A percentile compares a stretch with the other conserved stretches of the same genome.
Conservation (phyloP, 1,284 basidiomycete species). For the Cutaneotrichosporon daszewskae region DNA sequence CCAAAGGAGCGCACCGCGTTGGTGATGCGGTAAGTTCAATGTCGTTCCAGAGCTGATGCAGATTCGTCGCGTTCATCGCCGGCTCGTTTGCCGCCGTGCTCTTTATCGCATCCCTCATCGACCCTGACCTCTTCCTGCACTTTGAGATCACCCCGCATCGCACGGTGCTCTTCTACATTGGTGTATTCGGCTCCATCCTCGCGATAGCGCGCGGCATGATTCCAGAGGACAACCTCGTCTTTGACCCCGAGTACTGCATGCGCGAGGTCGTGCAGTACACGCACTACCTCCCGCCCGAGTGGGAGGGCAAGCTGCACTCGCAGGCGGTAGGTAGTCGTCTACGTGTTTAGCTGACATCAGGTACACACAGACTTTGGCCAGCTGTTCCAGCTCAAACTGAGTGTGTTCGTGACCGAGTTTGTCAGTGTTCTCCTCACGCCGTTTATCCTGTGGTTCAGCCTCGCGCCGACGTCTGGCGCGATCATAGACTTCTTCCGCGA, state of each 20-base stretch:
- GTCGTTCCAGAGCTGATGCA: conserved; percentile 35
- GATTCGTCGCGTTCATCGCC: conserved; percentile 91
- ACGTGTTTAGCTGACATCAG: conserved; percentile 45
- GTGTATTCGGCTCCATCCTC: conserved; percentile 77
- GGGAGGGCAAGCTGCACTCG: conserved; percentile 84
- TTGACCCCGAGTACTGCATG: conserved; percentile 89
- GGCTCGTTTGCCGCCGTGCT: conserved; percentile 95
- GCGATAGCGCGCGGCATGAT: conserved; percentile 91
- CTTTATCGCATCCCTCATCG: conserved; percentile 79
- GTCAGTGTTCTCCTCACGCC: conserved; percentile 88
- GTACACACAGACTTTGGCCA: conserved; percentile 83
- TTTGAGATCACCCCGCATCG: conserved; percentile 92
- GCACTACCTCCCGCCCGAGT: conserved; percentile 89
- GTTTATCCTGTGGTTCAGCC: conserved; percentile 85
- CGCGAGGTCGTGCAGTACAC: conserved; percentile 85
- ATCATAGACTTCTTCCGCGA: conserved; percentile 95
- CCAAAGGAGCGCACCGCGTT: conserved; percentile 89
- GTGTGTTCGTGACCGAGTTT: conserved; percentile 81
- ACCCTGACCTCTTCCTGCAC: conserved; percentile 84
- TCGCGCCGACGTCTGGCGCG: conserved; percentile 78
- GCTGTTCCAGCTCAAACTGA: conserved; percentile 80
- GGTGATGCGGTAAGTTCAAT: conserved; percentile 65
- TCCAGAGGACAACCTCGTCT: conserved; percentile 85
- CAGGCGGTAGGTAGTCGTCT: conserved; percentile 57
- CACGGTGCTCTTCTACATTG: conserved; percentile 88